Percentiles rank a stretch among this genome's conserved stretches.
phyloP scores from a whole-genome alignment of 495 filamentous ascomycete genomes.

The Oidiodendron maius region DNA sequence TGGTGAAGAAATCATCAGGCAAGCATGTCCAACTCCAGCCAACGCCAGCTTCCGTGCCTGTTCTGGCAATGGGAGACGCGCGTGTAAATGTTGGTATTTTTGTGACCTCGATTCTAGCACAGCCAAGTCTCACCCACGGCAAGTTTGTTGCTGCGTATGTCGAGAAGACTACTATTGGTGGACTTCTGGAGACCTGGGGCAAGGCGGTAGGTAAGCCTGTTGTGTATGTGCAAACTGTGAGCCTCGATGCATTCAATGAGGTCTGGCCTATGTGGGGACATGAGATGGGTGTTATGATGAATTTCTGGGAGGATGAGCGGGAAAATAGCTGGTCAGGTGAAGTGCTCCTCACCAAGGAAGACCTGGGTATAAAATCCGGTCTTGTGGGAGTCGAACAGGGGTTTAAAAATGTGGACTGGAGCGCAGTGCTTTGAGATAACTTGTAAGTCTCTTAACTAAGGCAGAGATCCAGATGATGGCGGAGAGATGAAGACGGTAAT shows the following conservation, averaged over 20 bases:
- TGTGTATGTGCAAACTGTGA: background rate
- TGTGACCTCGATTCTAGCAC: constrained; percentile 28
- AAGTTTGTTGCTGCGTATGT: background rate
- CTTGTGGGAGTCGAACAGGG: background rate
- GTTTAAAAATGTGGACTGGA: background rate
- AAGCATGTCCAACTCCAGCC: background rate
- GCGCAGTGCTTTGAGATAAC: too few species aligned
- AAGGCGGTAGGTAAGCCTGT: background rate
- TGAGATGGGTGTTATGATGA: background rate
- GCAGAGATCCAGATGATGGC: too few species aligned
- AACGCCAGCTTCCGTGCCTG: background rate
- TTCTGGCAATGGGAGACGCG: constrained; percentile 32
- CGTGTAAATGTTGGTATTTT: constrained; percentile 29
- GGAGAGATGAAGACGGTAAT: too few species aligned
- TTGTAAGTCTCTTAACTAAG: too few species aligned
- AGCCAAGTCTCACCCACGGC: background rate
- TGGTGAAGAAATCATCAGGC: too few species aligned
- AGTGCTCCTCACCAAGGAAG: background rate
- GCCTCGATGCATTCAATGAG: background rate
- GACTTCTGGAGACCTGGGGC: background rate
- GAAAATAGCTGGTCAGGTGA: background rate
- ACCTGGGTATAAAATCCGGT: background rate
- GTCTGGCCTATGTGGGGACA: background rate
- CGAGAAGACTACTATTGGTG: background rate
- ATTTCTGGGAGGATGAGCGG: background rate